Percentiles rank a stretch among this genome's conserved stretches.
These are phyloP conservation scores for Holtermannia corniformis DNA, from an alignment of 768 basidiomycete genomes.

Conservation along the genomic window DNA sequence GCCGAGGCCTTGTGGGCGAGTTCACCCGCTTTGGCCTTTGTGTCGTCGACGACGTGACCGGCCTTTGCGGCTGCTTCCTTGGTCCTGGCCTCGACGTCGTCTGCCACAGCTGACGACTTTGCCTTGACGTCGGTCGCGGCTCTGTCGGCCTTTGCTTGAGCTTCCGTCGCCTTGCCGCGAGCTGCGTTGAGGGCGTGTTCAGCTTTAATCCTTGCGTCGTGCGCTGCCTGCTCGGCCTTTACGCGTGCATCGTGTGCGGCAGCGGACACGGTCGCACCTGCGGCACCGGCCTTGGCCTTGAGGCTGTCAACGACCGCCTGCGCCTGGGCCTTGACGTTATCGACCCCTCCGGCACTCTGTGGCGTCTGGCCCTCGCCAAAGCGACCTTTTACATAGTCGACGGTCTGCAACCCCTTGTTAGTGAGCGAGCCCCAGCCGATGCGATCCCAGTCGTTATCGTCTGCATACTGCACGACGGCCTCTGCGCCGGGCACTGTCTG, in stretches of 20 bases:
- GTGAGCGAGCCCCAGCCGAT: constrained; percentile 49
- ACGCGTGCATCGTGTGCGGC: constrained; percentile 1
- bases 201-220: neutral
- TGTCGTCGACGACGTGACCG: too few relatives aligned
- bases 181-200: neutral
- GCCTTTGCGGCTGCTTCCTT: too few relatives aligned
- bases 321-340: constrained; percentile 37
- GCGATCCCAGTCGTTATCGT: constrained; percentile 67
- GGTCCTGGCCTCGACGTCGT: constrained; percentile 48
- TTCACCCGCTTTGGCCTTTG: too few relatives aligned
- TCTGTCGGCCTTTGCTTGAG: constrained; percentile 7
- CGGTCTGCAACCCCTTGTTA: constrained; percentile 15
- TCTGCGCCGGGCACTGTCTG: constrained; percentile 69
- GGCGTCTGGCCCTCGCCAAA: neutral
- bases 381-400: neutral
- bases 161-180: constrained; percentile 13
- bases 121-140: constrained; percentile 24
- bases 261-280: neutral
- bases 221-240: neutral
- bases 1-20: constrained; percentile 49
- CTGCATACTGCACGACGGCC: constrained; percentile 68
- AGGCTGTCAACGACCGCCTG: constrained; percentile 1
- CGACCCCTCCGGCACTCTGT: too few relatives aligned
- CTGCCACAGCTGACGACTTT: constrained; percentile 23
- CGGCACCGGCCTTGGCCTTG: constrained; percentile 6